These are phyloP conservation scores for Allomyces arbusculus DNA, from an alignment of 192 early-diverging fungal genomes.

Conservation along the genomic window DNA sequence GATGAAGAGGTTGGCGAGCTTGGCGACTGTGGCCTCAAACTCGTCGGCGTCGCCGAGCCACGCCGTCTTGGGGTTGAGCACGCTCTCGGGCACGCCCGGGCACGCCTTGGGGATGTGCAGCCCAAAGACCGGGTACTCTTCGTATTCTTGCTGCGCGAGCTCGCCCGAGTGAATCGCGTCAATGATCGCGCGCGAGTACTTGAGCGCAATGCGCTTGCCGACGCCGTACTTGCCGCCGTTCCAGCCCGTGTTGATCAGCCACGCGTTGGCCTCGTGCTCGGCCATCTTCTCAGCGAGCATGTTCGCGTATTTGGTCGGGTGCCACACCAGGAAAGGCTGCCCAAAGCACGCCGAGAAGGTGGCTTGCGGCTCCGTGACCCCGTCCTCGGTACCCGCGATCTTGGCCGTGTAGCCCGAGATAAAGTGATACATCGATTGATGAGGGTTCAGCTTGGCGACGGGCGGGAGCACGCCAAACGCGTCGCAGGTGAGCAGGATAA, in stretches of 20 bases:
- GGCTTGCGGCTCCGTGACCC: conserved; percentile 72
- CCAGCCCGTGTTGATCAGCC: conserved; percentile 95
- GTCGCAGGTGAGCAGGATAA: conserved; percentile 88
- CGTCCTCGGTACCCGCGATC: conserved; percentile 91
- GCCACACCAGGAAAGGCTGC: conserved; percentile 86
- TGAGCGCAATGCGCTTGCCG: conserved; percentile 80
- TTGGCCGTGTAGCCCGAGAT: conserved; percentile 95
- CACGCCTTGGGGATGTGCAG: conserved; percentile 64
- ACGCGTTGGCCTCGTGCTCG: conserved; percentile 62
- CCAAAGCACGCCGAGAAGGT: conserved; percentile 90
- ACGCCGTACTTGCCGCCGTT: conserved; percentile 76
- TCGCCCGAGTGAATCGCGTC: conserved; percentile 92
- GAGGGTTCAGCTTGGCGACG: conserved; percentile 63
- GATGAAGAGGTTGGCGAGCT: conserved; percentile 66
- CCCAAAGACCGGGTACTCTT: conserved; percentile 71
- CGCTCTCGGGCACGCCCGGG: conserved; percentile 57
- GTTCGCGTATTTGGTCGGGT: conserved; percentile 83
- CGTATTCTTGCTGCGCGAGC: conserved; percentile 62
- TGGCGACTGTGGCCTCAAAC: conserved; percentile 40
- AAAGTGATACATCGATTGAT: conserved; percentile 92
- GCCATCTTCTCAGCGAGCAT: conserved; percentile 94
- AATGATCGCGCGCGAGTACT: conserved; percentile 93
- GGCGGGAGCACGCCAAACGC: conserved; percentile 92
- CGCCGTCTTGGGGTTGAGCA: conserved; percentile 67
- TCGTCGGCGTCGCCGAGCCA: conserved; percentile 57